phyloP scores from a whole-genome alignment of 805 yeast genomes.

The Metschnikowia drakensbergensis region DNA sequence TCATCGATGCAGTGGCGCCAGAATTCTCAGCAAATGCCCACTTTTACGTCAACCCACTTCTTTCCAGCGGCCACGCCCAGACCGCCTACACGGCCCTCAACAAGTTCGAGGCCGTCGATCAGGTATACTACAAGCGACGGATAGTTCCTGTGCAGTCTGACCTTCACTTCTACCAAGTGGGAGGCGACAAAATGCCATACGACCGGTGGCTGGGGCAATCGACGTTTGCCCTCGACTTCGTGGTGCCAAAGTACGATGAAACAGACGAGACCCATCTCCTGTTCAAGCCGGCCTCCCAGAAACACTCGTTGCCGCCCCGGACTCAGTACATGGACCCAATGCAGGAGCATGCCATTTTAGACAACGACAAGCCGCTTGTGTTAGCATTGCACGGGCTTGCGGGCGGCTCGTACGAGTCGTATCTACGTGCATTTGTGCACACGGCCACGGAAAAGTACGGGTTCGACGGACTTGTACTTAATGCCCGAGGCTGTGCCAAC shows the following conservation, averaged over 20 bases:
- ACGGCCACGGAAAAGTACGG: constrained; percentile 39
- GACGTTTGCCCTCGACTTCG: constrained; percentile 49
- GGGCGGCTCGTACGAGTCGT: constrained; percentile 78
- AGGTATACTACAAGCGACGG: constrained; percentile 44
- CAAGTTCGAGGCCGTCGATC: constrained; percentile 39
- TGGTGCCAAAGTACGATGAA: constrained; percentile 22
- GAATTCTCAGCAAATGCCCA: constrained; percentile 34
- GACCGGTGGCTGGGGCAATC: constrained; percentile 42
- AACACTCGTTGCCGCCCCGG: constrained; percentile 61
- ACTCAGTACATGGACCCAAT: constrained; percentile 55
- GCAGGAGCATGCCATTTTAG: constrained; percentile 35
- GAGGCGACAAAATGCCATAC: constrained; percentile 30
- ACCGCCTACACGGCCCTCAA: constrained; percentile 46
- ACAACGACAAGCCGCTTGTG: constrained; percentile 49
- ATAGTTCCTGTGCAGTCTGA: constrained; percentile 30
- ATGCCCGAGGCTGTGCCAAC: constrained; percentile 75
- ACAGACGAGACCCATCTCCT: constrained; percentile 23
- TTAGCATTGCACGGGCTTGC: constrained; percentile 69
- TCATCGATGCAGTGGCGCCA: constrained; percentile 38
- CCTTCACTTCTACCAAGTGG: constrained; percentile 23
- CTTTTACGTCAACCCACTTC: constrained; percentile 43
- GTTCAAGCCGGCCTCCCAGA: constrained; percentile 43
- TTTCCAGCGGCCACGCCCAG: constrained; percentile 48
- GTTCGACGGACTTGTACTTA: constrained; percentile 58
- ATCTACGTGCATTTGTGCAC: constrained; percentile 53